Conservation (phyloP, 2,329 filamentous ascomycete genomes). For the Aureobasidium sp. region DNA sequence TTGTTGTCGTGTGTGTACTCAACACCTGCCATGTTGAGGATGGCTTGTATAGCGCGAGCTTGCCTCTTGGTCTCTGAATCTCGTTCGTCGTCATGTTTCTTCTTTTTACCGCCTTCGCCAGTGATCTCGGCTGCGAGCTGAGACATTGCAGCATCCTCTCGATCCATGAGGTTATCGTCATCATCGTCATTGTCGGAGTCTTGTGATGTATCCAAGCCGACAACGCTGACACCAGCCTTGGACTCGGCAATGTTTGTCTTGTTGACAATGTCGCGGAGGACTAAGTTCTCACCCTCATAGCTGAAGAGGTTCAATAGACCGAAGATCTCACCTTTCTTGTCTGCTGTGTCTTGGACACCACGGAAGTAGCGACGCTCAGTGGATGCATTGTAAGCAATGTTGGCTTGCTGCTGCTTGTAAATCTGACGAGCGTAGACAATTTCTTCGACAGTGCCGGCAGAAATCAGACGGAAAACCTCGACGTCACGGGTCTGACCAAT, state of each 20-base stretch:
- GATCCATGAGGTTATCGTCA: conserved; percentile 21
- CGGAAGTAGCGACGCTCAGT: conserved; percentile 91
- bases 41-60: conserved; percentile 75
- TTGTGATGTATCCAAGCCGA: conserved; percentile 62
- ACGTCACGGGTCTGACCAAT: conserved; percentile 91
- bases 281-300: conserved; percentile 69
- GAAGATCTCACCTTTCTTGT: conserved; percentile 88
- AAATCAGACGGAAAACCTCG: conserved; percentile 88
- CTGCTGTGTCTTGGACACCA: conserved; percentile 77
- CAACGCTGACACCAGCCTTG: conserved; percentile 71
- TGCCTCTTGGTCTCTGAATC: conserved; percentile 35
- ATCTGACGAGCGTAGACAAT: conserved; percentile 96
- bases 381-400: conserved; percentile 91
- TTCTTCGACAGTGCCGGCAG: conserved; percentile 88
- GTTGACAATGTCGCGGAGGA: conserved; percentile 93
- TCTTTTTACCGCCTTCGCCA: conserved; percentile 32
- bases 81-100: conserved; percentile 21
- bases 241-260: conserved; percentile 97
- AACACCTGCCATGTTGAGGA: conserved; percentile 79
- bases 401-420: conserved; percentile 98
- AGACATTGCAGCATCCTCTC: conserved; percentile 59
- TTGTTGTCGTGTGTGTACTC: conserved; percentile 96
- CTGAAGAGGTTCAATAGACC: conserved; percentile 80
- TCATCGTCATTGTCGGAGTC: conserved; percentile 36
- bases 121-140: conserved; percentile 61